A percentile compares a stretch with the other conserved stretches of the same genome.
Conservation (phyloP, 345 rosid species). For the Gossypium sturtianum region DNA sequence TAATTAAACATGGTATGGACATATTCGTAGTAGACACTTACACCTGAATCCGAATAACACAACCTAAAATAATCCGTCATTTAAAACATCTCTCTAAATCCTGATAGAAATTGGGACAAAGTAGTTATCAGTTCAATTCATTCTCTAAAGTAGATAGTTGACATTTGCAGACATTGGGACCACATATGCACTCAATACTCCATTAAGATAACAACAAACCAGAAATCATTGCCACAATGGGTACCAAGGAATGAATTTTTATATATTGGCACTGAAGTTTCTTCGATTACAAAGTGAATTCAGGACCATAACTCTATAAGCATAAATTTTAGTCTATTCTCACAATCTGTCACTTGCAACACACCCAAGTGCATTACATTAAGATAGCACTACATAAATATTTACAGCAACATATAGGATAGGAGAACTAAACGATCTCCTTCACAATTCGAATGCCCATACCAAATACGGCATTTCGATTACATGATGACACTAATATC, state of each 20-base stretch:
- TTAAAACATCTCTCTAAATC: neutral
- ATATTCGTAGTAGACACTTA: neutral
- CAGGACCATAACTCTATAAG: conserved; percentile 3
- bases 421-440: conserved; percentile 25
- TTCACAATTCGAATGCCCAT: conserved; percentile 16
- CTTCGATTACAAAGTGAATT: neutral
- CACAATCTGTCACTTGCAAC: conserved; percentile 14
- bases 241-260: too few species aligned
- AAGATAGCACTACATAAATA: conserved; percentile 28
- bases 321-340: conserved; percentile 17
- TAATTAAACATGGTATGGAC: neutral
- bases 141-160: neutral
- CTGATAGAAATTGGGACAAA: neutral
- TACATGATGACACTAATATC: conserved; percentile 14
- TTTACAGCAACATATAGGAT: conserved; percentile 30
- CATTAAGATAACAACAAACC: neutral
- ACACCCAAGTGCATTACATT: conserved; percentile 15
- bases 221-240: neutral
- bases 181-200: neutral
- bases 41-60: neutral
- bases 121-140: neutral
- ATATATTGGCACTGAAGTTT: neutral
- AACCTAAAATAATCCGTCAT: neutral
- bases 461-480: conserved; percentile 21
- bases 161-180: neutral